These are phyloP conservation scores for Diaporthe aspalathi DNA, from an alignment of 2,329 filamentous ascomycete species.

Conservation along the genomic window DNA sequence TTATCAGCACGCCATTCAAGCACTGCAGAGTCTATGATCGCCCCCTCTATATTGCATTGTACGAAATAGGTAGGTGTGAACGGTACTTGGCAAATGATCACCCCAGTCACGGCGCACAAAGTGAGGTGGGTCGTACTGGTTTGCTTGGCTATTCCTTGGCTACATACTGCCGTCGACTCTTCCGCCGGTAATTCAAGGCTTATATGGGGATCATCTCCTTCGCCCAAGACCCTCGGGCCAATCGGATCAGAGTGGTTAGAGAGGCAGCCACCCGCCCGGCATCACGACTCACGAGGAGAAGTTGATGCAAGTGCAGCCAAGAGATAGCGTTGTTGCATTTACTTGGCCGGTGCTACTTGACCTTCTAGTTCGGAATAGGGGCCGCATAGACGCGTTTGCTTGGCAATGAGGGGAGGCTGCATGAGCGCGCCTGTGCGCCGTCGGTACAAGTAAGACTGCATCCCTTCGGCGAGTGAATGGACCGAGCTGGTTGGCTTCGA, in stretches of 20 bases:
- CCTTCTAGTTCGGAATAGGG: conserved; percentile 29
- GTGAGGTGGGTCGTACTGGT: background rate
- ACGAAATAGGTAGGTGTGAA: conserved; percentile 33
- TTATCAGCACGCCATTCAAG: conserved; percentile 16
- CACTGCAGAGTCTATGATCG: conserved; percentile 19
- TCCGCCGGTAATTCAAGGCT: conserved; percentile 14
- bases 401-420: conserved; percentile 22
- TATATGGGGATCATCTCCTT: conserved; percentile 9
- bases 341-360: conserved; percentile 8
- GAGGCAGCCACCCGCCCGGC: background rate
- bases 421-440: conserved; percentile 8
- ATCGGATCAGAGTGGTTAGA: background rate
- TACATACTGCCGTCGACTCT: conserved; percentile 6
- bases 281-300: conserved; percentile 13
- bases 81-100: conserved; percentile 5
- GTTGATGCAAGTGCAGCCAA: conserved; percentile 28
- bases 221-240: background rate
- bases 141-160: conserved; percentile 32
- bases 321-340: conserved; percentile 26
- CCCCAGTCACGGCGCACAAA: conserved; percentile 1
- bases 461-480: conserved; percentile 6
- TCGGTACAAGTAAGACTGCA: conserved; percentile 16
- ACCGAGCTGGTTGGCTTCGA: background rate
- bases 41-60: conserved; percentile 10
- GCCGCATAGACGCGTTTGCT: background rate